A percentile compares a stretch with the other conserved stretches of the same genome.
These are phyloP conservation scores for Wickerhamiella kazuoi DNA, from an alignment of 805 yeast genomes.

Conservation along the genomic window DNA sequence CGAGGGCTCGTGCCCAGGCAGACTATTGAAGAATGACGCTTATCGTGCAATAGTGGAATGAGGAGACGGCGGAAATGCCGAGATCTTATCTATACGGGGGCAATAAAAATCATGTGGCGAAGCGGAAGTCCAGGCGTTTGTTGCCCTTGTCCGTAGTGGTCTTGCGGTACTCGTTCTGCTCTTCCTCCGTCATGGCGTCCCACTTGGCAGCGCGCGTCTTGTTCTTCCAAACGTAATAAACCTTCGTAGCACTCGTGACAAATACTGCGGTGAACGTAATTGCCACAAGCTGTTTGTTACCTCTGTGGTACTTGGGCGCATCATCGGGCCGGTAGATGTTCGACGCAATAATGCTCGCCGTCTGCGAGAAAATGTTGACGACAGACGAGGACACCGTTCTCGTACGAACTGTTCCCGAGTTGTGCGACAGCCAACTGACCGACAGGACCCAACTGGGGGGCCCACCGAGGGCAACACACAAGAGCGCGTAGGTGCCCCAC, in stretches of 20 bases:
- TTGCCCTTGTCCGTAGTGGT: conserved; percentile 36
- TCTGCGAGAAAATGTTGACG: conserved; percentile 37
- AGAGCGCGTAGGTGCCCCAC: conserved; percentile 15
- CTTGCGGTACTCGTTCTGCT: conserved; percentile 30
- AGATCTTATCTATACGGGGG: too few relatives aligned
- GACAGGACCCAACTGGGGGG: conserved; percentile 29
- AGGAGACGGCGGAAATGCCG: too few relatives aligned
- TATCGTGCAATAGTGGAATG: too few relatives aligned
- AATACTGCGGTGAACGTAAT: conserved; percentile 27
- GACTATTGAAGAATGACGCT: too few relatives aligned
- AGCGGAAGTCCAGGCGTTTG: conserved; percentile 35
- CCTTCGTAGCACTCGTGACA: conserved; percentile 7
- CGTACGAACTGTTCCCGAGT: conserved; percentile 33
- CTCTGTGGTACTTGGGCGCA: conserved; percentile 32
- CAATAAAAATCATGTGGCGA: conserved; percentile 9
- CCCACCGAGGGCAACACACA: conserved; percentile 11
- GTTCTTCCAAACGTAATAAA: conserved; percentile 20
- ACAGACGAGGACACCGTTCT: conserved; percentile 38
- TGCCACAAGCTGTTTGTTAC: conserved; percentile 25
- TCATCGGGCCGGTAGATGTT: conserved; percentile 34
- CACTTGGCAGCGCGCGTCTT: conserved; percentile 27
- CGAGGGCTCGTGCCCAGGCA: not conserved
- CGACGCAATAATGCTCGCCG: conserved; percentile 29
- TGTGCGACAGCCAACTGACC: conserved; percentile 35
- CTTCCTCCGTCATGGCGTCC: conserved; percentile 32